phyloP scores from a whole-genome alignment of 2,329 filamentous ascomycete species.

The Anthostomella pinea region DNA sequence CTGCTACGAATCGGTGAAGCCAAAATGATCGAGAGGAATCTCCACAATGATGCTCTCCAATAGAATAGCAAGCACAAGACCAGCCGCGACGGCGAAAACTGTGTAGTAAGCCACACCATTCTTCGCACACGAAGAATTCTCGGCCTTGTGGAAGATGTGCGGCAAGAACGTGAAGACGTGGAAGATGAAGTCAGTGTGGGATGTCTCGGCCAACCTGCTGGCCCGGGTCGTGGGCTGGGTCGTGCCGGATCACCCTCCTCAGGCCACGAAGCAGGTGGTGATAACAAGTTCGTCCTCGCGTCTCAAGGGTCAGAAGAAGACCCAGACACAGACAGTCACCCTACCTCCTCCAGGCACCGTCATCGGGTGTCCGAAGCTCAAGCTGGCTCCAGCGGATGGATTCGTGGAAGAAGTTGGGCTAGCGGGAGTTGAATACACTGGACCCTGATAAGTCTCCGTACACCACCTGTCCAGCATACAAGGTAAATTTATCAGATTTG shows the following conservation, averaged over 20 bases:
- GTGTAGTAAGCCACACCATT: no score
- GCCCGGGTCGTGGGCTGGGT: conserved; percentile 94
- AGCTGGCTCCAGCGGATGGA: no score
- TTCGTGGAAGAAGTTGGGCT: no score
- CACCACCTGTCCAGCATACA: no score
- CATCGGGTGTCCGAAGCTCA: conserved; percentile 83
- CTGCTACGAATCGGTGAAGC: no score
- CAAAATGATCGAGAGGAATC: no score
- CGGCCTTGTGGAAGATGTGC: conserved; percentile 70
- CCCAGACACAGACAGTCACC: conserved; percentile 40
- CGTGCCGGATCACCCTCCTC: conserved; percentile 66
- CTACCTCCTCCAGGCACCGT: conserved; percentile 76
- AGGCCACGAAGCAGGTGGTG: conserved; percentile 50
- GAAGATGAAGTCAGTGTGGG: conserved; percentile 98
- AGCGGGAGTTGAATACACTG: no score
- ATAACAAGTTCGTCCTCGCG: conserved; percentile 43
- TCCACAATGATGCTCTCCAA: no score
- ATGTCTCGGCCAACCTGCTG: conserved; percentile 87
- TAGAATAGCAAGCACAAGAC: no score
- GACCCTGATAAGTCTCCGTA: no score
- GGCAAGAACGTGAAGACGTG: conserved; percentile 74
- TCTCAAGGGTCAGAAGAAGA: conserved; percentile 34
- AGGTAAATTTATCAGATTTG: no score
- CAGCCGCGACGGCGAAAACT: no score
- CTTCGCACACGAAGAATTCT: conserved; percentile 94